Conservation (phyloP, 139 green algal species). For the Helicosporidium sp. region DNA sequence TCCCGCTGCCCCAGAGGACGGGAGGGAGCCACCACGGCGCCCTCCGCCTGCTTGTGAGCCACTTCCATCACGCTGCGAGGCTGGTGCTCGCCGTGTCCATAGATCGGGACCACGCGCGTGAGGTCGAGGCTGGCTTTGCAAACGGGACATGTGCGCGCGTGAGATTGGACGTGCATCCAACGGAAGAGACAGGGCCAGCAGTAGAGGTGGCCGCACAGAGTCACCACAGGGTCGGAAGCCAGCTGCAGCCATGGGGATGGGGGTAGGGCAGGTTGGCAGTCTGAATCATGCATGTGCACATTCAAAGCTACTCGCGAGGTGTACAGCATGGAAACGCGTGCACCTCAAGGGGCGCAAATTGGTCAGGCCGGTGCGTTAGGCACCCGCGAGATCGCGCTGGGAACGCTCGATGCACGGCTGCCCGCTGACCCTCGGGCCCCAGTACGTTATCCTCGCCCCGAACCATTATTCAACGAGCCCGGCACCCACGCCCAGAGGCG, state of each 20-base stretch:
- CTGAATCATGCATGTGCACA: not conserved
- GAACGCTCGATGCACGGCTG: not conserved
- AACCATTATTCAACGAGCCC: no score
- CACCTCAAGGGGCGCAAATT: not conserved
- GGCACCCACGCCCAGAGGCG: no score
- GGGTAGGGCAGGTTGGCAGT: not conserved
- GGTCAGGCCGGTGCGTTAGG: not conserved
- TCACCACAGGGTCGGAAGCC: conserved; percentile 76
- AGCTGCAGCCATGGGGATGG: conserved; percentile 10
- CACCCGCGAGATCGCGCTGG: not conserved
- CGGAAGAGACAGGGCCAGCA: conserved; percentile 87
- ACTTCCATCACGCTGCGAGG: conserved; percentile 24
- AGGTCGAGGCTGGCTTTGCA: conserved; percentile 76
- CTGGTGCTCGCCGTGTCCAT: conserved; percentile 48
- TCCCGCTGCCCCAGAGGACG: conserved; percentile 36
- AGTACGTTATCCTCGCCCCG: no score
- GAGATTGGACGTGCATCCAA: conserved; percentile 61
- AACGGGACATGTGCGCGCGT: conserved; percentile 55
- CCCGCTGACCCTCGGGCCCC: no score
- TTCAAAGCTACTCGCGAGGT: no score
- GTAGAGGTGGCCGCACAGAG: conserved; percentile 84
- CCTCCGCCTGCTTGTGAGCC: no score
- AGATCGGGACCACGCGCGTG: conserved; percentile 68
- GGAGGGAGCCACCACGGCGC: conserved; percentile 7
- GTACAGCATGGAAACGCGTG: no score